Conservation (phyloP, 116 monocot genomes). For the Phalaenopsis hybrid region DNA sequence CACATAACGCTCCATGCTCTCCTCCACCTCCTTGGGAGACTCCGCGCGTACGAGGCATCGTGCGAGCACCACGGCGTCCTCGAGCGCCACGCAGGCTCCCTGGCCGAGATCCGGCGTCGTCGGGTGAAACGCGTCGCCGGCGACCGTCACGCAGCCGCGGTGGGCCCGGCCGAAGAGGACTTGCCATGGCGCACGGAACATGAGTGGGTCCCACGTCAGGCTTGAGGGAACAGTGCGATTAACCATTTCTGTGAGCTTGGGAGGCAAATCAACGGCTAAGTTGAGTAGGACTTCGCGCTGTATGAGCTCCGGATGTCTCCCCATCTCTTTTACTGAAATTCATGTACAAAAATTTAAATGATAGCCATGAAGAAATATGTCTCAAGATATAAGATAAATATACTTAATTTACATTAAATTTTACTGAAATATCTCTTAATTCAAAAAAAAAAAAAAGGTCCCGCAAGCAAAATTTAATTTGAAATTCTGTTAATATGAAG, state of each 20-base stretch:
- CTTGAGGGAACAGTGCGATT: conserved; percentile 5
- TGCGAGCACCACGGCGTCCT: conserved; percentile 49
- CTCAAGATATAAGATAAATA: no score
- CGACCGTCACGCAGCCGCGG: conserved; percentile 27
- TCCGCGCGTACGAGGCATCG: conserved; percentile 23
- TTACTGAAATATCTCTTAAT: no score
- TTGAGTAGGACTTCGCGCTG: conserved; percentile 9
- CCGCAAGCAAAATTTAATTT: no score
- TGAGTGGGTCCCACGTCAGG: conserved; percentile 22
- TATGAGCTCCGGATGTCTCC: conserved; percentile 16
- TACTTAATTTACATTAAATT: no score
- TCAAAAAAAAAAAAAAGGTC: no score
- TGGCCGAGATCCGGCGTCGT: conserved; percentile 69
- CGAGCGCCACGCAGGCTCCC: conserved; percentile 61
- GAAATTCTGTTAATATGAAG: no score
- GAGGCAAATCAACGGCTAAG: conserved; percentile 21
- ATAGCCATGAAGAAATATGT: no score
- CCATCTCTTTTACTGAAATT: conserved; percentile 13
- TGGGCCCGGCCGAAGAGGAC: conserved; percentile 13
- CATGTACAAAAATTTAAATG: no score
- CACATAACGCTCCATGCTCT: conserved; percentile 17
- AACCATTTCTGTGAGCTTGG: conserved; percentile 10
- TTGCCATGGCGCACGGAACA: conserved; percentile 14
- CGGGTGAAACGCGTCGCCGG: conserved; percentile 63
- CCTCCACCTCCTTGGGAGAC: background rate